Base-by-base conservation (phyloP, 2,329 filamentous ascomycete species). In the Alternaria sp. region DNA sequence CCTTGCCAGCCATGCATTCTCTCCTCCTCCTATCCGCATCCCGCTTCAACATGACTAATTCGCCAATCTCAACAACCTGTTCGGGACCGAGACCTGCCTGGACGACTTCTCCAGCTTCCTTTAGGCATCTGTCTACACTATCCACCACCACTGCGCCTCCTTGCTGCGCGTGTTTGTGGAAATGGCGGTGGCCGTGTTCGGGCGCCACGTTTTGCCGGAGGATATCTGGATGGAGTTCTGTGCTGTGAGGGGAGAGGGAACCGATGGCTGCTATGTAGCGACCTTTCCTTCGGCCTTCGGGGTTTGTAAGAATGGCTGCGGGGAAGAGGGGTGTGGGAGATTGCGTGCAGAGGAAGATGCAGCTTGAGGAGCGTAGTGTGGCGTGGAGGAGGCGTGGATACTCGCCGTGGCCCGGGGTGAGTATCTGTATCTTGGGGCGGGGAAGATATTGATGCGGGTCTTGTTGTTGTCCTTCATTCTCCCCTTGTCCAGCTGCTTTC, bases 311-410 rank as follows among this genome's bases (percentile, higher is more conserved):
- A 60, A 91, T 88, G 10, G 83, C 78, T 0, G 84, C 81, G 0
- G 93, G 90, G 72, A 97, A 98, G 1, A 97, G 80, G 1, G 91
- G 90, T 33, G 85, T 81, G 0, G 83, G 85, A 1, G 88, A 90
- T 0, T 93, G 92, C 1, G 93, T 97, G 65, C 92, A 96, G 79
- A 92, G 94, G 79, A 96, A 95, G 36, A 98, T 90, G 9, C 91
- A 89, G 69, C 95, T 91, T 0, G 91, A 86, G 8, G 85, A 86
- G 36, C 87, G 81, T 50, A 97, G 82, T 49, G 92, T 86, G 36
- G 90, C 85, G 69, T 89, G 89, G 34, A 93, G 78, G 21, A 95
- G 80, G 1, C 91, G 81, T 2, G 81, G 77, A 69, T 87, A 88
- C 65, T 88, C 93, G 55, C 85, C 86, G 65, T 94, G 94, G 1